Percentiles rank a stretch among this genome's conserved stretches.
Evolutionary conservation across 305 asterid species (phyloP).

Genomic region (Petunia hybrid): DNA sequence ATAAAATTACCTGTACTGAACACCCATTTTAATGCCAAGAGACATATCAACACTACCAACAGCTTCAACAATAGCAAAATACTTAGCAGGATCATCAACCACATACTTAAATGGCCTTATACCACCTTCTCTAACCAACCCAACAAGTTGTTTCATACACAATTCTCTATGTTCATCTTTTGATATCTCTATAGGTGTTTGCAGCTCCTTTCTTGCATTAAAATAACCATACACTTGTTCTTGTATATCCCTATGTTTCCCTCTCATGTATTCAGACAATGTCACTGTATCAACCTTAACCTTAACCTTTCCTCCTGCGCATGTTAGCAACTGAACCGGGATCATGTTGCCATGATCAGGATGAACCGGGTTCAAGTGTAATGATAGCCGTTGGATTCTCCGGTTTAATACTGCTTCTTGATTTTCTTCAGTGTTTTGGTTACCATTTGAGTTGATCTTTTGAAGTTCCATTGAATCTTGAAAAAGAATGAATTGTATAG

Average conservation of each 20-base stretch:
- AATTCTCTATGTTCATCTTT: constrained; percentile 91
- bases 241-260: constrained; percentile 80
- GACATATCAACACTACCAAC: constrained; percentile 95
- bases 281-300: constrained; percentile 54
- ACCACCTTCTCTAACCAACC: constrained; percentile 84
- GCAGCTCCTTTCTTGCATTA: constrained; percentile 86
- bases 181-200: constrained; percentile 90
- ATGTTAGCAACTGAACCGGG: constrained; percentile 39
- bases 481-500: background rate
- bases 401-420: constrained; percentile 43
- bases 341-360: too few species aligned
- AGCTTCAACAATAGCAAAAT: constrained; percentile 87
- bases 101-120: constrained; percentile 77
- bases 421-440: constrained; percentile 36
- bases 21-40: constrained; percentile 92
- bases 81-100: constrained; percentile 82
- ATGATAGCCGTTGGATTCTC: constrained; percentile 59
- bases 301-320: constrained; percentile 58
- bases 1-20: constrained; percentile 79
- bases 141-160: constrained; percentile 84
- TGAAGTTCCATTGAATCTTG: constrained; percentile 46
- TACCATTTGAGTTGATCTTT: constrained; percentile 27
- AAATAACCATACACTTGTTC: constrained; percentile 77
- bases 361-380: constrained; percentile 53
- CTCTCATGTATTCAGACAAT: constrained; percentile 76